Conservation (phyloP, 2,329 filamentous ascomycete species). For the Magnaporthales sp. region DNA sequence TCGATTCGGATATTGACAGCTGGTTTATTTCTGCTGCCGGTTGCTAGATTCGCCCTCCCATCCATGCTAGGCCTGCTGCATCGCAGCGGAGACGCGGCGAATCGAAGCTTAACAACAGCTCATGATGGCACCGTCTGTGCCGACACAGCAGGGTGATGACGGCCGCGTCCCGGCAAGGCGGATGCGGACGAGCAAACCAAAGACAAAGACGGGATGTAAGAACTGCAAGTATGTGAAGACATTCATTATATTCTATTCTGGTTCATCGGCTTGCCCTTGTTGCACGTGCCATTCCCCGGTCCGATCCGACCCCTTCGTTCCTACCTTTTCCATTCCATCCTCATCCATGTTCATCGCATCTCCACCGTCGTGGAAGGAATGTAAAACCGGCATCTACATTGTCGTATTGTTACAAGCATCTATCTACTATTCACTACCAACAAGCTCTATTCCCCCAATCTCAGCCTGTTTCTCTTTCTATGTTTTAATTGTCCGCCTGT, state of each 20-base stretch:
- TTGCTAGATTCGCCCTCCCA: not conserved
- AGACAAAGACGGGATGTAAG: constrained; percentile 58
- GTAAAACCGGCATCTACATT: not conserved
- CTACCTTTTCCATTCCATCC: not conserved
- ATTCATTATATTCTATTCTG: not conserved
- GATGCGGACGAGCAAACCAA: constrained; percentile 45
- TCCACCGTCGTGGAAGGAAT: not conserved
- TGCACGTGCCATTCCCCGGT: not conserved
- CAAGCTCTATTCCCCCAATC: not conserved
- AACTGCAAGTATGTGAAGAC: constrained; percentile 55
- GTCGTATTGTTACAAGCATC: not conserved
- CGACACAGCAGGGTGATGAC: constrained; percentile 11
- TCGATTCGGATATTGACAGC: not conserved
- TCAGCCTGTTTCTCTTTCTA: constrained; percentile 1
- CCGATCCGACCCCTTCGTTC: not conserved
- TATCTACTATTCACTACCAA: not conserved
- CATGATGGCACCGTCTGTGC: constrained; percentile 3
- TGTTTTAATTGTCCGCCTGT: constrained; percentile 9
- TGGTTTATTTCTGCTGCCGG: not conserved
- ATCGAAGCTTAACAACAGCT: not conserved
- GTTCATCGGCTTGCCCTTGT: not conserved
- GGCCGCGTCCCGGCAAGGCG: constrained; percentile 28
- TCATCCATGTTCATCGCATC: not conserved
- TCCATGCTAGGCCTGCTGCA: not conserved
- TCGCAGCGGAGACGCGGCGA: not conserved